Evolutionary conservation across 805 yeast species (phyloP).

Genomic region (Priceomyces medius): DNA sequence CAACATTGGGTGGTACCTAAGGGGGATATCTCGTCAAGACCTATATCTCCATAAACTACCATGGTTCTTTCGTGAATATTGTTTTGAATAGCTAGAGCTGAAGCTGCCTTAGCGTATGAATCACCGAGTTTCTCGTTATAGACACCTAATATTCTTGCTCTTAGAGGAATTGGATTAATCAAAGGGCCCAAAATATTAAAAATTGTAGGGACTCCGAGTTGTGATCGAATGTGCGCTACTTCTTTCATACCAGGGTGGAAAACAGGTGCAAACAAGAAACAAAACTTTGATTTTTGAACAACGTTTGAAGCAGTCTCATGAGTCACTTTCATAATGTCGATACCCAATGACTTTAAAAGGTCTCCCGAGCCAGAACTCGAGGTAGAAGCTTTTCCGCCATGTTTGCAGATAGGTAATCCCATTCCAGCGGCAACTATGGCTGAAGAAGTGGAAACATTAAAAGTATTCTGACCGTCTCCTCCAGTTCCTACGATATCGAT

Average conservation of each 20-base stretch:
- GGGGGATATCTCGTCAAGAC: slow-evolving; percentile 92
- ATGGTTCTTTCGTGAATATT: slow-evolving; percentile 57
- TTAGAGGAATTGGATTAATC: slow-evolving; percentile 81
- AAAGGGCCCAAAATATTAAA: slow-evolving; percentile 94
- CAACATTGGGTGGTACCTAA: slow-evolving; percentile 80
- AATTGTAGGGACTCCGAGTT: slow-evolving; percentile 86
- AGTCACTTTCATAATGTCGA: slow-evolving; percentile 72
- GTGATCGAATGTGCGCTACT: slow-evolving; percentile 75
- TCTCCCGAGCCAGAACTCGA: slow-evolving; percentile 95
- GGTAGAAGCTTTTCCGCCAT: slow-evolving; percentile 97
- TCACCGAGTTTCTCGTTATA: slow-evolving; percentile 76
- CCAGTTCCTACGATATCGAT: slow-evolving; percentile 98
- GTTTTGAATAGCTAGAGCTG: slow-evolving; percentile 52
- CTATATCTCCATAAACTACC: slow-evolving; percentile 91
- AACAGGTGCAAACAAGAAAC: slow-evolving; percentile 86
- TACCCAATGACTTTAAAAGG: slow-evolving; percentile 74
- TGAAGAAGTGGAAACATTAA: slow-evolving; percentile 92
- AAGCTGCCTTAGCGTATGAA: slow-evolving; percentile 80
- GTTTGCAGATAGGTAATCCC: slow-evolving; percentile 79
- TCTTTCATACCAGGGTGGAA: slow-evolving; percentile 90
- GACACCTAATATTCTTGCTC: slow-evolving; percentile 86
- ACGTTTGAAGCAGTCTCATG: slow-evolving; percentile 58
- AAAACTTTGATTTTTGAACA: slow-evolving; percentile 51
- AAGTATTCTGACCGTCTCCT: slow-evolving; percentile 97
- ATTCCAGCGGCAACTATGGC: slow-evolving; percentile 95